Evolutionary conservation across 495 filamentous ascomycete species (phyloP), one percentile per base, ranked within the genome.

Genomic region (Hamigera avellanea): DNA sequence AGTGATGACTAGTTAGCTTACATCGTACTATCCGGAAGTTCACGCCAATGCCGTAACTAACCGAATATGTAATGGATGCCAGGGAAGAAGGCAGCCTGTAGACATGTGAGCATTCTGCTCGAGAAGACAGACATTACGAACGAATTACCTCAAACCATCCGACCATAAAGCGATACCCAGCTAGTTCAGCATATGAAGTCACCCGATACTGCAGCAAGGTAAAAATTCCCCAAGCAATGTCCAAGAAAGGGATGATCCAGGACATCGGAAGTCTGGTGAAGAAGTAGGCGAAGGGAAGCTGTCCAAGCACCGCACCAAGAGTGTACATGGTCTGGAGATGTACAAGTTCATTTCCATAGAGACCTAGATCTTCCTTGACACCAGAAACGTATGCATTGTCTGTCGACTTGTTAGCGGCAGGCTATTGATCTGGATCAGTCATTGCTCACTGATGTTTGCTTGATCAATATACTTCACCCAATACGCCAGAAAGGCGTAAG

Each of bases 81-180:
- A 0, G 65, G 65, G 33, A 62, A 67, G 44, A 61, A 69, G 6
- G 60, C 54, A 6, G 58, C 53, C 46, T 23, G 21, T 23, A 4
- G 21, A n/a, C 59, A 26, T 32, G 13, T 49, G 23, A 46, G 45
- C 26, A 15, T 2, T 27, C 3, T 28, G n/a, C n/a, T n/a, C n/a
- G n/a, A n/a, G n/a, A n/a, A n/a, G n/a, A n/a, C n/a, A n/a, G n/a
- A n/a, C n/a, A n/a, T n/a, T n/a, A 19, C 14, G 21, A 14, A 33
- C 16, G 15, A 19, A 15, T 5, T 23, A 23, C 21, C 9, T 87
- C 87, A 14, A 95, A 76, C 49, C 89, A 87, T 14, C 86, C 86
- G 32, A 93, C 75, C 52, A 93, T 81, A 61, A 93, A 91, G 19
- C 87, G 77, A 43, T 85, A 71, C 14, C 76, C 66, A 35, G 52